phyloP scores from a whole-genome alignment of 768 basidiomycete species.

The Panaeolus cyanescens region DNA sequence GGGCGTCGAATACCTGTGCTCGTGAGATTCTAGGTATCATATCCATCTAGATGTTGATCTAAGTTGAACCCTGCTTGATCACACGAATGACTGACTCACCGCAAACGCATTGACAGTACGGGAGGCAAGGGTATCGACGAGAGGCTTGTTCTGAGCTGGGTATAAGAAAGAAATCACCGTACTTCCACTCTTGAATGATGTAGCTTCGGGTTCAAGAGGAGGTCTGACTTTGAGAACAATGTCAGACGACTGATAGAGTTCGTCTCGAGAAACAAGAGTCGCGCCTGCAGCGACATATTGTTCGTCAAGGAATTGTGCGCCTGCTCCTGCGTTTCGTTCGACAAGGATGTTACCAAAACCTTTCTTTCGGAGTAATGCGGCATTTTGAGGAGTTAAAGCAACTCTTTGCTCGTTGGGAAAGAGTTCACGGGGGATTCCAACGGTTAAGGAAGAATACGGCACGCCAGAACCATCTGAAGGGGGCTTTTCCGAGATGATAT shows the following conservation, averaged over 20 bases:
- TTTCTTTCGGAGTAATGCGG: constrained; percentile 75
- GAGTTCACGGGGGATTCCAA: constrained; percentile 78
- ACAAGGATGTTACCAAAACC: constrained; percentile 76
- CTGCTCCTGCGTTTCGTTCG: constrained; percentile 67
- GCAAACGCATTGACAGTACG: constrained; percentile 75
- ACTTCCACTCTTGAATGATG: constrained; percentile 64
- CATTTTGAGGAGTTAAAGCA: constrained; percentile 80
- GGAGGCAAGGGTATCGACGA: constrained; percentile 69
- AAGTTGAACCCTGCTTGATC: not conserved
- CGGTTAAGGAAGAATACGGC: constrained; percentile 71
- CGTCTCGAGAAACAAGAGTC: constrained; percentile 69
- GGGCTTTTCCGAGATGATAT: constrained; percentile 29
- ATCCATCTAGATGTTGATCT: constrained; percentile 58
- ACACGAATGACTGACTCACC: constrained; percentile 28
- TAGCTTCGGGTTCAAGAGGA: constrained; percentile 65
- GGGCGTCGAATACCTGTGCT: constrained; percentile 87
- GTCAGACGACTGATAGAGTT: constrained; percentile 68
- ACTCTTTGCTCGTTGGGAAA: constrained; percentile 82
- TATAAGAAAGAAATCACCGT: constrained; percentile 85
- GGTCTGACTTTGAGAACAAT: constrained; percentile 88
- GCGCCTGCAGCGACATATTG: constrained; percentile 82
- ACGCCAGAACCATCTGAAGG: constrained; percentile 33
- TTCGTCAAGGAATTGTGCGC: constrained; percentile 81
- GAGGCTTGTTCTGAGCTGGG: constrained; percentile 76
- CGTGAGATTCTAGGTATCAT: constrained; percentile 90